Evolutionary conservation across 2,329 filamentous ascomycete genomes (phyloP).

Genomic region (Exophiala sp.): DNA sequence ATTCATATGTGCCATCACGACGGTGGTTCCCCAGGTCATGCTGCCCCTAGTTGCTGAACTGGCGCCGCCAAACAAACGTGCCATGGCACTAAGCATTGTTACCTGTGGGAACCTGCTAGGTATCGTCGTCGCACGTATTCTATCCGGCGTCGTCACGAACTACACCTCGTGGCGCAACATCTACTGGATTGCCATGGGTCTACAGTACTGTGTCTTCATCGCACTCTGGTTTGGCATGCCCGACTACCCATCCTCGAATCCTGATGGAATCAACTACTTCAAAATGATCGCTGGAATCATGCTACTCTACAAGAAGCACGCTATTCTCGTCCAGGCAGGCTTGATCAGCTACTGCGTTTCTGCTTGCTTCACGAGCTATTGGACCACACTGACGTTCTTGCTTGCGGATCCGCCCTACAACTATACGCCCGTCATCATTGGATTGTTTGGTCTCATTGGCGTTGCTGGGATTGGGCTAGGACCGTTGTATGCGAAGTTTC

Average conservation of each 20-base stretch:
- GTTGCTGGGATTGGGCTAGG: constrained; percentile 65
- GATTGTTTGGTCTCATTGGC: constrained; percentile 75
- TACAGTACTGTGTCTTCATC: constrained; percentile 65
- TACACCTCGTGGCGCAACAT: constrained; percentile 72
- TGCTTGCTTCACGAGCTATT: constrained; percentile 63
- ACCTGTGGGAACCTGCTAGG: constrained; percentile 72
- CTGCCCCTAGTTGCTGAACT: constrained; percentile 77
- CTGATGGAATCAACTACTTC: constrained; percentile 41
- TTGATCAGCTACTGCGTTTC: constrained; percentile 62
- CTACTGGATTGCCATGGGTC: constrained; percentile 71
- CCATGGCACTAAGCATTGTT: constrained; percentile 68
- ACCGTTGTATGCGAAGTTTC: constrained; percentile 65
- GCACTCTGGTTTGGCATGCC: constrained; percentile 72
- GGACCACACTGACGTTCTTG: constrained; percentile 77
- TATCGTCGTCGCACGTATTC: constrained; percentile 69
- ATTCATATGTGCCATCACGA: constrained; percentile 71
- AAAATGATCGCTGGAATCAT: constrained; percentile 63
- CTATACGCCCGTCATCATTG: constrained; percentile 66
- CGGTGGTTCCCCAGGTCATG: constrained; percentile 76
- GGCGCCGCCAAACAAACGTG: constrained; percentile 64
- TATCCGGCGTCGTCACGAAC: constrained; percentile 71
- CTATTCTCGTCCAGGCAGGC: constrained; percentile 67
- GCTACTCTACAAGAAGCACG: constrained; percentile 61
- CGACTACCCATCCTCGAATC: constrained; percentile 74
- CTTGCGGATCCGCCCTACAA: constrained; percentile 66